Conservation (phyloP, 2,329 filamentous ascomycete genomes). For the Lasiodiplodia citricola region DNA sequence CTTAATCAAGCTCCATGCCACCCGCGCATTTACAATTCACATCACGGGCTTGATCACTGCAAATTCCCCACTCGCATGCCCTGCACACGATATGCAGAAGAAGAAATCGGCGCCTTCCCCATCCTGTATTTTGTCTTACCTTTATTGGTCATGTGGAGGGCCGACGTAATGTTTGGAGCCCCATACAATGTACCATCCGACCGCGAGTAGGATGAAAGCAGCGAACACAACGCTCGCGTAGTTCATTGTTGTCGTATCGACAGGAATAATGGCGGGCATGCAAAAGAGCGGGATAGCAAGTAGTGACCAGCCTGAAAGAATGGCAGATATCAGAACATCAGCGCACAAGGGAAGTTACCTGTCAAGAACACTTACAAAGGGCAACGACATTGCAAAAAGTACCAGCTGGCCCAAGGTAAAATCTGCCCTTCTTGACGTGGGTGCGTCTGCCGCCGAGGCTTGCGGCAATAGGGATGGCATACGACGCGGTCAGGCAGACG, state of each 20-base stretch:
- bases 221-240: conserved; percentile 78
- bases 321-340: background rate
- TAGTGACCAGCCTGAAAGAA: conserved; percentile 60
- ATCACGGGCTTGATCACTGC: too few relatives aligned
- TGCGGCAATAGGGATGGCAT: conserved; percentile 69
- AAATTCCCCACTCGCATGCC: too few relatives aligned
- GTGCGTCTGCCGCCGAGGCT: conserved; percentile 66
- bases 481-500: conserved; percentile 71
- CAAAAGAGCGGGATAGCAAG: conserved; percentile 76
- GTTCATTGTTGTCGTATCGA: conserved; percentile 67
- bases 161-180: conserved; percentile 72
- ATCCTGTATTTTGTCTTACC: background rate
- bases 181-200: conserved; percentile 71
- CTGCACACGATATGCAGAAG: too few relatives aligned
- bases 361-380: conserved; percentile 41
- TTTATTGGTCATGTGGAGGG: conserved; percentile 40
- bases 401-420: conserved; percentile 67
- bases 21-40: too few relatives aligned
- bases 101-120: background rate
- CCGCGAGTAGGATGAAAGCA: conserved; percentile 65
- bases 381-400: conserved; percentile 67
- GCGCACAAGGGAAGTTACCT: background rate
- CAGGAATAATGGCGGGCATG: conserved; percentile 69
- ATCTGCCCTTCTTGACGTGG: conserved; percentile 62
- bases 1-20: too few relatives aligned